Percentiles rank a stretch among this genome's conserved stretches.
phyloP scores from a whole-genome alignment of 179 eudicot genomes.

The Heliamphora pulchella region DNA sequence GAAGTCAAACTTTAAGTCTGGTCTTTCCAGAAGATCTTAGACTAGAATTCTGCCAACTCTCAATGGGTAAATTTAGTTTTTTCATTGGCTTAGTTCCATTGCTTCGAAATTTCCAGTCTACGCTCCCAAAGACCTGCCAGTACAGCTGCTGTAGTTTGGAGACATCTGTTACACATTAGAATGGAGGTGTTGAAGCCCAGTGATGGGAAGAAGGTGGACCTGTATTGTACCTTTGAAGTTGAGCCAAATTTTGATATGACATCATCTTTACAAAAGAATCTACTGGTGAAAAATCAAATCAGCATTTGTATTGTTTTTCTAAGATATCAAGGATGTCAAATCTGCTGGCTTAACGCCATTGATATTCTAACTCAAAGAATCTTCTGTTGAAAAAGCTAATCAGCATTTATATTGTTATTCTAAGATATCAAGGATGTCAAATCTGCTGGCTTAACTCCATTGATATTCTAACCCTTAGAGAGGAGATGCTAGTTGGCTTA shows the following conservation, averaged over 20 bases:
- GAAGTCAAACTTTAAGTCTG: too few species aligned
- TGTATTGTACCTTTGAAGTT: neutral
- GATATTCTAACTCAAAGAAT: neutral
- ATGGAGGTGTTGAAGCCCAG: neutral
- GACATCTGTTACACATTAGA: neutral
- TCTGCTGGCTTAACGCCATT: neutral
- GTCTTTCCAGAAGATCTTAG: too few species aligned
- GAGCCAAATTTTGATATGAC: neutral
- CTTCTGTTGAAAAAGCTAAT: neutral
- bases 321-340: neutral
- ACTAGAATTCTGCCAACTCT: too few species aligned
- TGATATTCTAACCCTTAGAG: neutral
- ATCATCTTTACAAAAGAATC: neutral
- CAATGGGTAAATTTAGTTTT: too few species aligned
- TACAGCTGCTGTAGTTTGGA: neutral
- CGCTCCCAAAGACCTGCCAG: too few species aligned
- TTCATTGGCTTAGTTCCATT: too few species aligned
- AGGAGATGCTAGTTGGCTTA: neutral
- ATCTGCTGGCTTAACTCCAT: neutral
- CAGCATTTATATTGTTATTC: neutral
- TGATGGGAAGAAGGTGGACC: neutral
- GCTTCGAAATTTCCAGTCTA: too few species aligned
- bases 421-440: neutral
- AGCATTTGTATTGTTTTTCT: neutral
- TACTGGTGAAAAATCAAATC: neutral